Conservation (phyloP, 179 eudicot species). For the Silene vulgaris region DNA sequence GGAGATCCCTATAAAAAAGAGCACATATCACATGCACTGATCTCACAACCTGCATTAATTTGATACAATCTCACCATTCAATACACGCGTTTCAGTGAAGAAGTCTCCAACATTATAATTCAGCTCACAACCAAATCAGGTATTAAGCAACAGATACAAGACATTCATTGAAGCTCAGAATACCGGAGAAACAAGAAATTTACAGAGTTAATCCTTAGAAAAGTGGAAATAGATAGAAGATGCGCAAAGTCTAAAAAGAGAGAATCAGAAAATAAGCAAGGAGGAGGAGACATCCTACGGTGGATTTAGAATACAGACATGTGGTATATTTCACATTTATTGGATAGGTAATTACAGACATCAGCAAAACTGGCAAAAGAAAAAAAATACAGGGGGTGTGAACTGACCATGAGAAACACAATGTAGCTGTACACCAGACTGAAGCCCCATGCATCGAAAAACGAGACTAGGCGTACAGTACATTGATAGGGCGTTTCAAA, state of each 20-base stretch:
- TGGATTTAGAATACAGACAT: neutral
- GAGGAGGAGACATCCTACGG: neutral
- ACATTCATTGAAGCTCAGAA: neutral
- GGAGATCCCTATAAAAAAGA: constrained; percentile 7
- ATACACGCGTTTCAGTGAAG: neutral
- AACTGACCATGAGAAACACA: constrained; percentile 24
- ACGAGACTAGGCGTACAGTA: constrained; percentile 21
- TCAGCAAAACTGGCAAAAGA: constrained; percentile 27
- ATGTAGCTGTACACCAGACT: constrained; percentile 23
- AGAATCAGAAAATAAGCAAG: neutral
- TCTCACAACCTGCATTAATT: neutral
- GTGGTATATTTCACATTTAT: constrained; percentile 3
- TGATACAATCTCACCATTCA: neutral
- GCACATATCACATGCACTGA: constrained; percentile 11
- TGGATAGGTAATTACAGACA: constrained; percentile 21
- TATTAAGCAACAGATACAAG: neutral
- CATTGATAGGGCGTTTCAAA: constrained; percentile 17
- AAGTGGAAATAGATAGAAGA: neutral
- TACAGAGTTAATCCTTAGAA: neutral
- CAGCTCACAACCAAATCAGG: neutral
- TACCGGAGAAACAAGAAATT: neutral
- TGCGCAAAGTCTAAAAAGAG: neutral
- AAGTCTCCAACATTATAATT: neutral
- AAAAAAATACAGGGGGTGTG: constrained; percentile 25
- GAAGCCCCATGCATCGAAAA: constrained; percentile 20